These are phyloP conservation scores for Vaccinium macrocarpon DNA, from an alignment of 148 eudicot species.

Conservation along the genomic window DNA sequence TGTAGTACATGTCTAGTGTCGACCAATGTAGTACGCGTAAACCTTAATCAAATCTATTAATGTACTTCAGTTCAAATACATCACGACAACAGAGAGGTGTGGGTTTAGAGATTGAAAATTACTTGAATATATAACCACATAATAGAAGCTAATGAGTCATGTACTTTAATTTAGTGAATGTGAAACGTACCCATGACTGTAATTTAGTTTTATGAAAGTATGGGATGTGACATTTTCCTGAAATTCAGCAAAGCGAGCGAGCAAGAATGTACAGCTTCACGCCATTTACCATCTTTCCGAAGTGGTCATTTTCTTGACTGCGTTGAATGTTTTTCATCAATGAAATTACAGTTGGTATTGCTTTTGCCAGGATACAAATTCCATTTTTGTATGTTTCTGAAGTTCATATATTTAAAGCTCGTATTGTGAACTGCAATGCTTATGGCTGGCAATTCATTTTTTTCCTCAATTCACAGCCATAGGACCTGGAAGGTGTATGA, in stretches of 20 bases:
- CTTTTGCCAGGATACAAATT: background rate
- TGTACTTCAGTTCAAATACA: background rate
- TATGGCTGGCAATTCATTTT: background rate
- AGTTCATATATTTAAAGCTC: background rate
- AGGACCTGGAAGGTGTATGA: slow-evolving; percentile 81
- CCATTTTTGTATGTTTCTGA: background rate
- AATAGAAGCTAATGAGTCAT: too few relatives aligned
- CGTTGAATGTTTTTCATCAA: background rate
- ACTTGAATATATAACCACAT: too few relatives aligned
- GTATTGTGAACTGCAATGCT: background rate
- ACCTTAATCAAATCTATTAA: background rate
- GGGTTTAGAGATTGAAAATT: background rate
- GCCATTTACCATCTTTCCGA: background rate
- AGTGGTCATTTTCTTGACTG: background rate
- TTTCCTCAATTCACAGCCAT: slow-evolving; percentile 43
- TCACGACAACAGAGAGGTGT: background rate
- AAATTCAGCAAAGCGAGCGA: background rate
- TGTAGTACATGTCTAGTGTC: background rate
- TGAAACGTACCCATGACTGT: background rate
- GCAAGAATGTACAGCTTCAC: background rate
- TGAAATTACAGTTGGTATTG: background rate
- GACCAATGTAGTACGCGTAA: background rate
- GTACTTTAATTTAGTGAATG: too few relatives aligned
- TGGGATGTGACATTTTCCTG: background rate
- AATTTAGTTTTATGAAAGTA: background rate